Percentiles rank a stretch among this genome's conserved stretches.
Evolutionary conservation across 805 yeast genomes (phyloP).

Genomic region (Candida coleopterorum): DNA sequence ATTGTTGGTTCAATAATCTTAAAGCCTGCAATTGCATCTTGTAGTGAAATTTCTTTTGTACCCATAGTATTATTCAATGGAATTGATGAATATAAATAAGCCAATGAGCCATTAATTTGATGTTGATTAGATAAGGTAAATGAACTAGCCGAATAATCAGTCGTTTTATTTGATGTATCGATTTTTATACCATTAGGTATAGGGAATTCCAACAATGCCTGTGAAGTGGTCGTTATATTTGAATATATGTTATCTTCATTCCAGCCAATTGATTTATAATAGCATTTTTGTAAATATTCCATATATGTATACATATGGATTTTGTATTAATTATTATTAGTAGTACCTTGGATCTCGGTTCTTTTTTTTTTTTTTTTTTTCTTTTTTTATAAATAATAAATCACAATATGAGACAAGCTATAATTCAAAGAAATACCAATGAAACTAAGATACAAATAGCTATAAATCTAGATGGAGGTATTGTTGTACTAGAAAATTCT

Average conservation of each 20-base stretch:
- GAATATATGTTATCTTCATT: conserved; percentile 73
- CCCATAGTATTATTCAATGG: conserved; percentile 49
- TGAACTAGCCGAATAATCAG: conserved; percentile 67
- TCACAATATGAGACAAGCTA: conserved; percentile 30
- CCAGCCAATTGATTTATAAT: conserved; percentile 71
- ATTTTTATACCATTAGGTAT: conserved; percentile 65
- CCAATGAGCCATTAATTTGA: conserved; percentile 71
- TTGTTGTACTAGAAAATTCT: conserved; percentile 57
- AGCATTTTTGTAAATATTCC: conserved; percentile 78
- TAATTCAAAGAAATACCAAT: conserved; percentile 71
- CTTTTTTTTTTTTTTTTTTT: conserved; percentile 1
- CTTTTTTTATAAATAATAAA: neutral
- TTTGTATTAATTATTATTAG: too few species aligned
- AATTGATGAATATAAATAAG: conserved; percentile 71
- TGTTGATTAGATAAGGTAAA: conserved; percentile 63
- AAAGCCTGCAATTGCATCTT: conserved; percentile 68
- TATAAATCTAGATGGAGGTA: conserved; percentile 80
- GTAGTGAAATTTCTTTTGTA: conserved; percentile 51
- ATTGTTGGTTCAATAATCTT: conserved; percentile 47
- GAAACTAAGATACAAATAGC: conserved; percentile 92
- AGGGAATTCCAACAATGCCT: conserved; percentile 64
- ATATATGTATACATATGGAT: conserved; percentile 69
- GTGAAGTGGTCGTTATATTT: conserved; percentile 67
- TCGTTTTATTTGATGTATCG: conserved; percentile 64
- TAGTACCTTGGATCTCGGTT: too few species aligned